phyloP scores from a whole-genome alignment of 176 grass and related monocot genomes.

The Alloteropsis semialata region DNA sequence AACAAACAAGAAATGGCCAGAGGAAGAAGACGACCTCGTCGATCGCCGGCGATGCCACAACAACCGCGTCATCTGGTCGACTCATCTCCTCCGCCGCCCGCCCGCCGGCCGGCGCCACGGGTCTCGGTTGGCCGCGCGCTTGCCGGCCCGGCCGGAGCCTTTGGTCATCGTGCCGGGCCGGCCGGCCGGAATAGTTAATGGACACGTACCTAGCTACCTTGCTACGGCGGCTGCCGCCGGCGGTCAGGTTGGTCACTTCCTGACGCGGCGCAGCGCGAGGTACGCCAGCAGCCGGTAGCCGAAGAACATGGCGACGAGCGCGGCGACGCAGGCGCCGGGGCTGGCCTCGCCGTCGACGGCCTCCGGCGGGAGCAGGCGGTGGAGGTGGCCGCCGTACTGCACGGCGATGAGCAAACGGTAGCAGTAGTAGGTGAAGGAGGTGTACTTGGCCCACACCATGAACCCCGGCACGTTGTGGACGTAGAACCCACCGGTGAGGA shows the following conservation, averaged over 20 bases:
- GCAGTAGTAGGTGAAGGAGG: constrained; percentile 93
- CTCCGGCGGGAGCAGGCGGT: constrained; percentile 1
- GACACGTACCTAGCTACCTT: constrained; percentile 18
- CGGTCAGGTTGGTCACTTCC: constrained; percentile 19
- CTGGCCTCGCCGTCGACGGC: constrained; percentile 20
- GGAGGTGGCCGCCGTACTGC: constrained; percentile 52
- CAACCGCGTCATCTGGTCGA: constrained; percentile 19
- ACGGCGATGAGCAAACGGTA: constrained; percentile 76
- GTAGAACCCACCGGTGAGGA: constrained; percentile 92
- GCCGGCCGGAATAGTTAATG: neutral
- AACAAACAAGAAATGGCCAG: neutral
- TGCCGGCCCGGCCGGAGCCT: neutral
- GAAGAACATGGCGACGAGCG: constrained; percentile 72
- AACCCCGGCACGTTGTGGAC: constrained; percentile 70
- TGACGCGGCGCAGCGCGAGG: constrained; percentile 57
- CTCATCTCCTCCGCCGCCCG: neutral
- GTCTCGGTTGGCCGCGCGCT: neutral
- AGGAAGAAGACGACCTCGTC: neutral
- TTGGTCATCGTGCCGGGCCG: neutral
- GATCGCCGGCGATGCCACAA: constrained; percentile 9
- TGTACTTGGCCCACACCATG: constrained; percentile 91
- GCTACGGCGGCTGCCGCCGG: neutral
- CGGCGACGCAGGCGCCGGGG: constrained; percentile 18
- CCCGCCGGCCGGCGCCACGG: neutral
- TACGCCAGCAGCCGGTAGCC: constrained; percentile 76